These are phyloP conservation scores for Candida nanaspora DNA, from an alignment of 805 yeast species.

Conservation along the genomic window DNA sequence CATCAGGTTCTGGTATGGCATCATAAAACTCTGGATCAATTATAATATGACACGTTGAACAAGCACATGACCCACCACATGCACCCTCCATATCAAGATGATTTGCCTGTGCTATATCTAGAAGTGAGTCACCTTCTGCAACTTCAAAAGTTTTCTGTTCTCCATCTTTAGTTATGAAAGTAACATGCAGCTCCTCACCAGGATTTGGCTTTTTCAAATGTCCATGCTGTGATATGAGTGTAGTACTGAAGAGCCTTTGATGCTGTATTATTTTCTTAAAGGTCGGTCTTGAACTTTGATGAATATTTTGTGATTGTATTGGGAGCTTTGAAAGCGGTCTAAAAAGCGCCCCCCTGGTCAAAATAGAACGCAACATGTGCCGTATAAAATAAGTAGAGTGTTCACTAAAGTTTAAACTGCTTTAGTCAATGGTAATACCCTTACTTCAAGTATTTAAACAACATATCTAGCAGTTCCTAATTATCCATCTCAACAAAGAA, in stretches of 20 bases:
- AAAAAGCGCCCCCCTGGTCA: not conserved
- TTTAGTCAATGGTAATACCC: too few relatives aligned
- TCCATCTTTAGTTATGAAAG: slow-evolving; percentile 91
- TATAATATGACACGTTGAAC: slow-evolving; percentile 95
- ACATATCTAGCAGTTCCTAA: too few relatives aligned
- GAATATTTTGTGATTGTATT: not conserved
- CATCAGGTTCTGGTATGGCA: slow-evolving; percentile 87
- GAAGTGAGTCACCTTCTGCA: slow-evolving; percentile 82
- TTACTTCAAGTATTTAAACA: too few relatives aligned
- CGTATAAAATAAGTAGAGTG: too few relatives aligned
- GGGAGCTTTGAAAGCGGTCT: not conserved
- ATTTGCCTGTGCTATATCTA: slow-evolving; percentile 93
- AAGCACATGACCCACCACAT: slow-evolving; percentile 98
- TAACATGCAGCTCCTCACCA: slow-evolving; percentile 84
- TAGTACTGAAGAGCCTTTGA: slow-evolving; percentile 8
- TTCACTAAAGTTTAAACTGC: too few relatives aligned
- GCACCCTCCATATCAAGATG: slow-evolving; percentile 96
- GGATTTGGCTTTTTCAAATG: slow-evolving; percentile 86
- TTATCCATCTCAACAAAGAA: too few relatives aligned
- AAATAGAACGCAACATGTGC: not conserved
- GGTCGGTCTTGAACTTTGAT: not conserved
- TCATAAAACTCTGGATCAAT: slow-evolving; percentile 95
- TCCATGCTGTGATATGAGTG: slow-evolving; percentile 47
- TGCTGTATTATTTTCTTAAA: not conserved
- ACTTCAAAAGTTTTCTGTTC: slow-evolving; percentile 75